These are phyloP conservation scores for Kodamaea jinghongensis DNA, from an alignment of 805 yeast genomes.

Conservation along the genomic window DNA sequence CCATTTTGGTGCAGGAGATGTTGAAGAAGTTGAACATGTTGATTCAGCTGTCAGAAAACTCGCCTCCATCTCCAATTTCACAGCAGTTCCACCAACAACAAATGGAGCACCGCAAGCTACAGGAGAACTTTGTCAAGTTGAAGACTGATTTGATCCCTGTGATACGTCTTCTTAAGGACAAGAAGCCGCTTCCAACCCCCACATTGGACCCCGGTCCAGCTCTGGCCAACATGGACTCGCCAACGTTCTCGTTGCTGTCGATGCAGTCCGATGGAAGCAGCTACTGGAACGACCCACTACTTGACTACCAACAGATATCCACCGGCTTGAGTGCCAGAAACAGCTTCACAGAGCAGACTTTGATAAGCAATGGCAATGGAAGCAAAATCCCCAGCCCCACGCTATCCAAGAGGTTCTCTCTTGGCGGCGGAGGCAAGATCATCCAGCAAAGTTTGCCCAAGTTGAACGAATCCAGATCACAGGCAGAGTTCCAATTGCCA, in stretches of 20 bases:
- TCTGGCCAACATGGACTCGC: conserved; percentile 21
- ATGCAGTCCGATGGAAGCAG: conserved; percentile 10
- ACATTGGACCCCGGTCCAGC: conserved; percentile 42
- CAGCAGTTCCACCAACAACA: conserved; percentile 16
- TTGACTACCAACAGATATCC: conserved; percentile 8
- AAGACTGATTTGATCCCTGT: conserved; percentile 66
- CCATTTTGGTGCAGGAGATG: conserved; percentile 36
- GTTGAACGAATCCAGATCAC: conserved; percentile 11
- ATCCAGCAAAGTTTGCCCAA: conserved; percentile 27
- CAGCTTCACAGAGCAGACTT: conserved; percentile 2
- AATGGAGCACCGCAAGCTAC: conserved; percentile 39
- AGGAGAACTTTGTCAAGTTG: conserved; percentile 54
- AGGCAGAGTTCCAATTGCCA: conserved; percentile 14
- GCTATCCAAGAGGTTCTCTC: conserved; percentile 33
- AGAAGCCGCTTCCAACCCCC: conserved; percentile 68
- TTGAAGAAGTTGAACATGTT: conserved; percentile 21
- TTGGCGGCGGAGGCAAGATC: conserved; percentile 44
- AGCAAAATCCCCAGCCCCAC: conserved; percentile 13
- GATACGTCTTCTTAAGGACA: conserved; percentile 58
- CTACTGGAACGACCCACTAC: conserved; percentile 10
- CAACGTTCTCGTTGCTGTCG: conserved; percentile 24
- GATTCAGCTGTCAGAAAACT: conserved; percentile 15
- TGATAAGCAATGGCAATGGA: not conserved
- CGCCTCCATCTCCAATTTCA: conserved; percentile 5
- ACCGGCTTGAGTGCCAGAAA: conserved; percentile 2